Conservation (phyloP, 306 rosid species). For the Biancaea sappan region DNA sequence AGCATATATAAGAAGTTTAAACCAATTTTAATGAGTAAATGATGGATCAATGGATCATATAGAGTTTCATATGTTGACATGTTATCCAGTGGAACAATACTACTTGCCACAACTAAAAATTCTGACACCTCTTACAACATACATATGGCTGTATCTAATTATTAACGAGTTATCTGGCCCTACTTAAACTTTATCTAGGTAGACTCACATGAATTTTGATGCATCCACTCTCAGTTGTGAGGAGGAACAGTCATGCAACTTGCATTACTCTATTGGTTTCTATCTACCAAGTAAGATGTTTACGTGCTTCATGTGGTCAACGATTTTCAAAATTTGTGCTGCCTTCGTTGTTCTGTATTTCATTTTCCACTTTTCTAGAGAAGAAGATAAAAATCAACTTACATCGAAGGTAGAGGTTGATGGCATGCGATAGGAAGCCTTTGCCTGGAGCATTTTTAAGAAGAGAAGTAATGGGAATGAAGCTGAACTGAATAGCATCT, state of each 20-base stretch:
- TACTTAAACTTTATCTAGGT: not conserved
- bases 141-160: not conserved
- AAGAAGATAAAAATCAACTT: slow-evolving; percentile 39
- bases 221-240: not conserved
- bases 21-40: no score
- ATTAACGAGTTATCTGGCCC: not conserved
- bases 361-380: not conserved
- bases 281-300: not conserved
- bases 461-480: slow-evolving; percentile 87
- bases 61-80: not conserved
- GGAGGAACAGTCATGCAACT: not conserved
- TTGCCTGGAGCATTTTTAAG: slow-evolving; percentile 76
- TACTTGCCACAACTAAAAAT: not conserved
- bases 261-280: not conserved
- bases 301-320: not conserved
- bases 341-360: not conserved
- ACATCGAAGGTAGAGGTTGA: slow-evolving; percentile 93
- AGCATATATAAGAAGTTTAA: no score
- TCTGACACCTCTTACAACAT: not conserved
- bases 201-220: not conserved
- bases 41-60: not conserved
- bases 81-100: not conserved
- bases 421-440: slow-evolving; percentile 88
- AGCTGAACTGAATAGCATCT: slow-evolving; percentile 63
- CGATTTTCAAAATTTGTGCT: not conserved